phyloP scores from a whole-genome alignment of 2,329 filamentous ascomycete species.

The Alternaria conjuncta region DNA sequence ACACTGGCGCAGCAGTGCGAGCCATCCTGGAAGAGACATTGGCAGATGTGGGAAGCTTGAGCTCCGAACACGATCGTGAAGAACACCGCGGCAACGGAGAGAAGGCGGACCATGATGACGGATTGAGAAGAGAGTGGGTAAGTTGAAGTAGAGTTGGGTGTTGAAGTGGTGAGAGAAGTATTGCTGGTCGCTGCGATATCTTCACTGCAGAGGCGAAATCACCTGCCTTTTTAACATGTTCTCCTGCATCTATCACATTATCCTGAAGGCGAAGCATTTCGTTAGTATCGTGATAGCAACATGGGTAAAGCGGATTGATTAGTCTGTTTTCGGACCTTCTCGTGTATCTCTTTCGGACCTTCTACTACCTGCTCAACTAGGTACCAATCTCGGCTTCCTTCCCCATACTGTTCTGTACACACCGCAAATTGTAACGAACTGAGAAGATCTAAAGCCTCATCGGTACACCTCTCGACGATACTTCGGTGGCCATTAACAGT shows the following conservation, averaged over 20 bases:
- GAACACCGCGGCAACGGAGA: neutral
- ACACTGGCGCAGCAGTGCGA: neutral
- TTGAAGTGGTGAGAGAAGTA: neutral
- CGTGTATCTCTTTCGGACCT: neutral
- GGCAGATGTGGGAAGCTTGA: neutral
- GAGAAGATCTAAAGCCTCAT: neutral
- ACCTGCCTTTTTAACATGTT: neutral
- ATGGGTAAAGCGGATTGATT: neutral
- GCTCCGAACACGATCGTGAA: neutral
- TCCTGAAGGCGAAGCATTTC: neutral
- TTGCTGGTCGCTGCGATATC: neutral
- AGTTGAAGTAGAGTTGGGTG: neutral
- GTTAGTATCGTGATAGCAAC: neutral
- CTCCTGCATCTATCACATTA: neutral
- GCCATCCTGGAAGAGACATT: neutral
- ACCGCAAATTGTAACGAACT: neutral
- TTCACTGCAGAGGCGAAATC: neutral
- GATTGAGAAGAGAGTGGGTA: neutral
- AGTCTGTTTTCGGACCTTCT: neutral
- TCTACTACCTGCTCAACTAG: neutral
- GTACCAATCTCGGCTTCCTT: slow-evolving; percentile 1
- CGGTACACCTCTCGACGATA: neutral
- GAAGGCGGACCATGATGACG: neutral
- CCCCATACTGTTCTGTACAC: neutral
- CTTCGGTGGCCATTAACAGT: neutral